phyloP scores from a whole-genome alignment of 495 filamentous ascomycete species.

The Friedmanniomyces simplex region DNA sequence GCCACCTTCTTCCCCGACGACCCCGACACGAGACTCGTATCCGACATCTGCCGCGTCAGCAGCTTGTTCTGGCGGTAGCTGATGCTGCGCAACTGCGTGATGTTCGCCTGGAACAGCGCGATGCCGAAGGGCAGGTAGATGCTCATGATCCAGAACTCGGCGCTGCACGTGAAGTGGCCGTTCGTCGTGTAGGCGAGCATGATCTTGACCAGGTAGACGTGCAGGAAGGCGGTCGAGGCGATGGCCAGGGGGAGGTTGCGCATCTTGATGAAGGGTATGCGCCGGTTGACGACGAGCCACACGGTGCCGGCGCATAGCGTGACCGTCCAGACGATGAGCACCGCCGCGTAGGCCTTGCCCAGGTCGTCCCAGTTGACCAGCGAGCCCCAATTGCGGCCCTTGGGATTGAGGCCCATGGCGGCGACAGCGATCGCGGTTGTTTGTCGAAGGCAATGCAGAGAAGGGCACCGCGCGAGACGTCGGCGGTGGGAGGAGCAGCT shows the following conservation, averaged over 20 bases:
- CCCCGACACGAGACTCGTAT: not conserved
- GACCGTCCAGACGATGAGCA: conserved; percentile 45
- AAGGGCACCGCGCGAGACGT: too few species aligned
- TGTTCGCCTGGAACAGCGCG: conserved; percentile 52
- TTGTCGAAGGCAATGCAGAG: not conserved
- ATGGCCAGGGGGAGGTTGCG: conserved; percentile 51
- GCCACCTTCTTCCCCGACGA: not conserved
- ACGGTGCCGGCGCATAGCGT: conserved; percentile 42
- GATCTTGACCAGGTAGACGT: conserved; percentile 51
- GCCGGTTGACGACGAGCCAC: conserved; percentile 46
- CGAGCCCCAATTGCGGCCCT: conserved; percentile 5
- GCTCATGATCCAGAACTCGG: conserved; percentile 67
- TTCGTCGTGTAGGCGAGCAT: conserved; percentile 54
- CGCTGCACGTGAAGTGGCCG: conserved; percentile 44
- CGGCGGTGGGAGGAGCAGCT: not conserved
- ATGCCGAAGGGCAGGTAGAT: conserved; percentile 60
- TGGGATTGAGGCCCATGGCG: conserved; percentile 3
- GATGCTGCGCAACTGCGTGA: conserved; percentile 4
- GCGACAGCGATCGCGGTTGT: not conserved
- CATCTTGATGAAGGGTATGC: conserved; percentile 50
- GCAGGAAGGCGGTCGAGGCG: conserved; percentile 48
- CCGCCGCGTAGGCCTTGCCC: conserved; percentile 36
- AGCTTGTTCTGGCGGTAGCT: conserved; percentile 12
- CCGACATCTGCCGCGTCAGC: not conserved
- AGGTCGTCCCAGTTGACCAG: conserved; percentile 31